Conservation (phyloP, 179 eudicot genomes). For the Silene vulgaris region DNA sequence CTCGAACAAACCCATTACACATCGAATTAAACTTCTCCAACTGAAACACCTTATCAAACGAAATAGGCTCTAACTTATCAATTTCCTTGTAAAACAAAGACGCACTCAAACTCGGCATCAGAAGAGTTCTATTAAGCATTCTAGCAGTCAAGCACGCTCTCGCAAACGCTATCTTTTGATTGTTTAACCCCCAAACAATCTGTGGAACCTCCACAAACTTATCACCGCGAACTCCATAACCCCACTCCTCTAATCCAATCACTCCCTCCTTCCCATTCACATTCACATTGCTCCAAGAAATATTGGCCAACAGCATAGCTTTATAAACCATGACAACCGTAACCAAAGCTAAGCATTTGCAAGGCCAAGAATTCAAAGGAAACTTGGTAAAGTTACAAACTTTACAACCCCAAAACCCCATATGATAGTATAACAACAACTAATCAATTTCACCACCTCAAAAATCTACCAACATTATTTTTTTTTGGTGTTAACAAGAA, state of each 20-base stretch:
- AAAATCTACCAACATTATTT: constrained; percentile 10
- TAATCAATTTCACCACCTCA: not conserved
- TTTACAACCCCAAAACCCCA: constrained; percentile 33
- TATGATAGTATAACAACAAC: not conserved
- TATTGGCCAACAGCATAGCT: constrained; percentile 35
- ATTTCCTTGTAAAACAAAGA: constrained; percentile 87
- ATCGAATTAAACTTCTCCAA: constrained; percentile 57
- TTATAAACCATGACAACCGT: constrained; percentile 40
- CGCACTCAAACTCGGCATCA: constrained; percentile 91
- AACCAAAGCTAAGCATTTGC: constrained; percentile 52
- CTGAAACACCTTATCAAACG: constrained; percentile 72
- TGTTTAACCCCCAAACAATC: constrained; percentile 91
- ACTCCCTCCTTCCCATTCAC: constrained; percentile 20
- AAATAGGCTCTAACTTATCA: constrained; percentile 58
- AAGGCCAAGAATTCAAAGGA: constrained; percentile 40
- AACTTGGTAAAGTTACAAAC: constrained; percentile 34
- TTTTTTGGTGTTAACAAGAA: too few species aligned
- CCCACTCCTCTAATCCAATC: constrained; percentile 10
- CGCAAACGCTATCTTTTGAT: constrained; percentile 91
- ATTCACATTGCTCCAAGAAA: constrained; percentile 29
- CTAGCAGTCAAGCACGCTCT: constrained; percentile 88
- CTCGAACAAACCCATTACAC: constrained; percentile 67
- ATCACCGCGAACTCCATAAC: constrained; percentile 25
- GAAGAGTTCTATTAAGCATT: constrained; percentile 66
- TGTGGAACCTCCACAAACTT: constrained; percentile 88